Conservation (phyloP, 2,329 filamentous ascomycete genomes). For the Gnomoniopsis sp. region DNA sequence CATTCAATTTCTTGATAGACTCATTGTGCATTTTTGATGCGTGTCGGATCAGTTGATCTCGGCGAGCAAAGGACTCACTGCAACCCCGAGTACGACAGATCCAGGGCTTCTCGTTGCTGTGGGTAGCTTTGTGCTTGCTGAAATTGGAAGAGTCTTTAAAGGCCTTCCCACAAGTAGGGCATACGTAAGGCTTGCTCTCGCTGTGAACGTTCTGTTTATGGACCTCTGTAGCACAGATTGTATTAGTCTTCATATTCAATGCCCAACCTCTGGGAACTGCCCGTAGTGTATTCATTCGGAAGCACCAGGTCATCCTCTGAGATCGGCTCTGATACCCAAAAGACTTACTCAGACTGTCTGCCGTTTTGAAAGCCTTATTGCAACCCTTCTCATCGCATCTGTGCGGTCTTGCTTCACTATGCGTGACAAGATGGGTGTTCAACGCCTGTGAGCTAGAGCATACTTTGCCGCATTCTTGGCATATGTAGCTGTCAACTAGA, state of each 20-base stretch:
- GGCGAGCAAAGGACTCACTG: constrained; percentile 54
- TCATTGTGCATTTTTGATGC: constrained; percentile 25
- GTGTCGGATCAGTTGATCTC: constrained; percentile 60
- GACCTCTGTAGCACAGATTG: not conserved
- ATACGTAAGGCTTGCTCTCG: constrained; percentile 33
- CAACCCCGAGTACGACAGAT: constrained; percentile 33
- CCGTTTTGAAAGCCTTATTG: constrained; percentile 41
- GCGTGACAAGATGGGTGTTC: constrained; percentile 63
- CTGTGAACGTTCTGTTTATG: constrained; percentile 52
- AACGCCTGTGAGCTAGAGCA: constrained; percentile 68
- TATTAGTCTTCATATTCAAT: not conserved
- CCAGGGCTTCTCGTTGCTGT: constrained; percentile 32
- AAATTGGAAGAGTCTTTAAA: constrained; percentile 66
- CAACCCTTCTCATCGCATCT: constrained; percentile 50
- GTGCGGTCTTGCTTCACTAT: constrained; percentile 64
- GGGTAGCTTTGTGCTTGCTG: constrained; percentile 62
- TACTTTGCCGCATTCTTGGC: constrained; percentile 49
- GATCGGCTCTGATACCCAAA: not conserved
- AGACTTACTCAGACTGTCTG: constrained; percentile 2
- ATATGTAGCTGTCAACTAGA: constrained; percentile 57
- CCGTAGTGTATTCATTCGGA: no score
- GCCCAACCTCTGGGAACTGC: not conserved
- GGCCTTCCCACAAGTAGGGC: constrained; percentile 46
- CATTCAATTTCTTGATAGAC: not conserved
- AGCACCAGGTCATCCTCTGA: not conserved